Evolutionary conservation across 768 basidiomycete species (phyloP), one percentile per base, ranked within the genome.

Genomic region (Termitomyces sp.): DNA sequence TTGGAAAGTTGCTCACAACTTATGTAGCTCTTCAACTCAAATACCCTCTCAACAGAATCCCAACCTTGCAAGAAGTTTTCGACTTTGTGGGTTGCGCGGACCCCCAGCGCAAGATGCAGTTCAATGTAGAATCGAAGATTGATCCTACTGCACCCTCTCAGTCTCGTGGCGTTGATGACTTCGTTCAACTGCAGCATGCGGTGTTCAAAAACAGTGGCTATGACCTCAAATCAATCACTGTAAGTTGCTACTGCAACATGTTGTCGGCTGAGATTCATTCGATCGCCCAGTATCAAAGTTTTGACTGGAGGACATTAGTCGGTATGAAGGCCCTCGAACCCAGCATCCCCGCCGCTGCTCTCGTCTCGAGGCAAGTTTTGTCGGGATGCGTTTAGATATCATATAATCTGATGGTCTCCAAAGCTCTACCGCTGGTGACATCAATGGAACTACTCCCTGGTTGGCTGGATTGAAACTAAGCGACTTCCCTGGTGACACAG

Each of bases 51-150:
- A 84, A 86, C 29, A 86, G 81, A 62, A 86, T 94, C 55, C 85
- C 90, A 12, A 92, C 91, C 4, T 74, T 93, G 25, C 71, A 79
- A 64, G 89, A 93, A 71, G 75, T 92, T 7, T 92, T 94, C 65
- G 81, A 84, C 48, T 92, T 94, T 68, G 89, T 85, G 8, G 79
- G 80, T 46, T 94, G 91, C 63, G 87, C 82, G 7, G 91, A 92
- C 68, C 81, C 86, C 0, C 72, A 81, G 43, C 85, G 85, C 57
- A 74, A 76, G 55, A 79, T 92, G 40, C 72, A 77, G 42, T 91
- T 86, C 82, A 92, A 92, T 69, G 87, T 94, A 63, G 92, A 93
- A 75, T 89, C 88, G 15, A 91, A 91, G 70, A 81, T 89, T 60
- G 80, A 89, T 63, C 75, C 89, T 4, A 76, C 71, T n/a, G 66